Base-by-base conservation (phyloP, 352 stramenopile genomes). In the Pythium folliculosum region DNA sequence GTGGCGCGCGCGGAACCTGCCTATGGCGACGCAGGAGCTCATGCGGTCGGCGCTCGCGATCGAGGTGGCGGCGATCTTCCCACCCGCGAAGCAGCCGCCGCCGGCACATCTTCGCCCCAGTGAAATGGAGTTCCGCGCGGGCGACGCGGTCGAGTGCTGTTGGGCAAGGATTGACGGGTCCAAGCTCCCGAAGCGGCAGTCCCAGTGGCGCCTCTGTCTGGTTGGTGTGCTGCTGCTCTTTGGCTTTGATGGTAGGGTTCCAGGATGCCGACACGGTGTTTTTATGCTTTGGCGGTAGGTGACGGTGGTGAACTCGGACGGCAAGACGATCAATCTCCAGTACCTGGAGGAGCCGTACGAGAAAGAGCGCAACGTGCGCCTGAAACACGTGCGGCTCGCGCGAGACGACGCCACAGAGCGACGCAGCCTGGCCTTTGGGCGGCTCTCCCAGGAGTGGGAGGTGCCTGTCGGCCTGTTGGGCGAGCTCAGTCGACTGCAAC, bases 341-440 rank as follows among this genome's bases (percentile, higher is more conserved):
- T 88, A 81, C 50, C 57, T 86, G 0, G 77, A 86, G 9, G 72
- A 81, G 0, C 77, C 78, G n/a, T 68, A 60, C 9, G 82, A 90
- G 49, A 70, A 78, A 10, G 72, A 85, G 47, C 75, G 72, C 0
- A 75, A 75, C 23, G 78, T 90, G 13, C 54, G 62, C 7, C 48
- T 81, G 1, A 73, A 73, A 35, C 78, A 74, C 52, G 50, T 90
- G 2, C 75, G 82, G 13, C 25, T 75, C 32, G 70, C 57, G n/a
- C 59, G 40, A 16, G 55, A 71, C n/a, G 78, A 86, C 5, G 61
- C 72, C 59, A 21, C 25, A 67, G 8, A 53, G 44, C 21, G 62
- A 65, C 60, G 60, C 38, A 32, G 12, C 1, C 37, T n/a, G n/a
- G 67, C 60, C 25, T 86, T 90, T 25, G 60, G 75, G 13, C 64